phyloP scores from a whole-genome alignment of 2,329 filamentous ascomycete species.

The Botrytis fragariae region DNA sequence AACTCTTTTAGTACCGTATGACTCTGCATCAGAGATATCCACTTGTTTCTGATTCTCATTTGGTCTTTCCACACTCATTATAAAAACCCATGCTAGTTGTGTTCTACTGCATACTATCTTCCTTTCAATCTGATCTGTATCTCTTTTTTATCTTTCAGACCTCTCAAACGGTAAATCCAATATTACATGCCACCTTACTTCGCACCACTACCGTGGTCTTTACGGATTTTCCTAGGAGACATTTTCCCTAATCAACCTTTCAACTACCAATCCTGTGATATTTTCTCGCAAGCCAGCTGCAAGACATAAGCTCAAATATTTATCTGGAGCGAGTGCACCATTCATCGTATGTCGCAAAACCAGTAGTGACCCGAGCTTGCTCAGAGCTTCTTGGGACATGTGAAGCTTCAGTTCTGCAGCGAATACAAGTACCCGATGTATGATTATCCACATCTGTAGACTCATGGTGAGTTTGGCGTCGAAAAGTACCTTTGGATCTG shows the following conservation, averaged over 20 bases:
- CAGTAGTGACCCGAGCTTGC: neutral
- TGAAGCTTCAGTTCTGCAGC: neutral
- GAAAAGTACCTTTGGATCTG: neutral
- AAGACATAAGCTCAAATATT: neutral
- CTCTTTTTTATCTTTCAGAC: neutral
- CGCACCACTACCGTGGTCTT: neutral
- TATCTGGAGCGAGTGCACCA: neutral
- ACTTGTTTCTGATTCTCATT: no score
- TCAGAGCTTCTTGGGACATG: neutral
- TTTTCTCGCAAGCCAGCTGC: neutral
- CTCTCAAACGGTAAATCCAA: neutral
- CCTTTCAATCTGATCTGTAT: neutral
- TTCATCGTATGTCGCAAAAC: neutral
- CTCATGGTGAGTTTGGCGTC: neutral
- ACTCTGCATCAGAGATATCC: no score
- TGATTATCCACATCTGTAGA: neutral
- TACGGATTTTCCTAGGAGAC: neutral
- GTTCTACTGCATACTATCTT: neutral
- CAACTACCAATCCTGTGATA: neutral
- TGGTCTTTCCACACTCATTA: no score
- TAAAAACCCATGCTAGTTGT: no score
- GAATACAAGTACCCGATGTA: rapidly evolving
- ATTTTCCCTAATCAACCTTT: neutral
- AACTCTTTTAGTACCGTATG: no score
- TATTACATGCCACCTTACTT: neutral